phyloP scores from a whole-genome alignment of 1,284 basidiomycete species.

The Malassezia equina region DNA sequence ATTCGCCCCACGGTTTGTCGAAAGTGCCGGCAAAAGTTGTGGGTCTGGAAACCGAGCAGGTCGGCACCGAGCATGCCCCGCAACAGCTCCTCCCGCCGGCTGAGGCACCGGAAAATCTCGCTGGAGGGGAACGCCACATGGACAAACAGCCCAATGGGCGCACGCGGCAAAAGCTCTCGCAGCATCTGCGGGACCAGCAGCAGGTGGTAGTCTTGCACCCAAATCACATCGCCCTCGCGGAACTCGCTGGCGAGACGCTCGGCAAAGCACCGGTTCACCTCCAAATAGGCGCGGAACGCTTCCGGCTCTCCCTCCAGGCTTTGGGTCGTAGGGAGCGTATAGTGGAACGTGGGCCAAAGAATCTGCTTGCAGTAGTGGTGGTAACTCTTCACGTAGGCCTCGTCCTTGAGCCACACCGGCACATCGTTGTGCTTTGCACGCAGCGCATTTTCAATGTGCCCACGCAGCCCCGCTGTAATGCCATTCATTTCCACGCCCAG shows the following conservation, averaged over 20 bases:
- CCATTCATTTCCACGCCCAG: conserved; percentile 34
- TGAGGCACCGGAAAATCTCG: conserved; percentile 75
- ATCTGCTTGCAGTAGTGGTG: conserved; percentile 83
- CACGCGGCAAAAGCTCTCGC: conserved; percentile 56
- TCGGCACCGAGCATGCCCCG: conserved; percentile 66
- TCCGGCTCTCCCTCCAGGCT: conserved; percentile 66
- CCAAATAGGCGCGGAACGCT: conserved; percentile 66
- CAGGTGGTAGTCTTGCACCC: conserved; percentile 57
- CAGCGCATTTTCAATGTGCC: conserved; percentile 59
- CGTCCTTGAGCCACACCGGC: conserved; percentile 64
- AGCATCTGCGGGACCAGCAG: conserved; percentile 71
- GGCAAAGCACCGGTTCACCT: conserved; percentile 74
- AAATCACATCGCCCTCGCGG: conserved; percentile 68
- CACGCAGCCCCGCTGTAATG: conserved; percentile 45
- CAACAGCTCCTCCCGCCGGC: conserved; percentile 54
- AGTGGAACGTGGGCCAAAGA: conserved; percentile 77
- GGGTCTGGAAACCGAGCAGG: conserved; percentile 72
- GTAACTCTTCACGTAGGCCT: conserved; percentile 61
- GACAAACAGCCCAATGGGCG: conserved; percentile 75
- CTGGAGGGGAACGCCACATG: conserved; percentile 78
- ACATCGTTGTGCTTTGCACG: conserved; percentile 55
- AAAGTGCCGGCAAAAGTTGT: conserved; percentile 52
- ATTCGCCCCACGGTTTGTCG: conserved; percentile 70
- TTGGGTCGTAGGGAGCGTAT: conserved; percentile 71
- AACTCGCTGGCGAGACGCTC: conserved; percentile 64